phyloP scores from a whole-genome alignment of 163 green algal genomes.

The Scenedesmus sp. region DNA sequence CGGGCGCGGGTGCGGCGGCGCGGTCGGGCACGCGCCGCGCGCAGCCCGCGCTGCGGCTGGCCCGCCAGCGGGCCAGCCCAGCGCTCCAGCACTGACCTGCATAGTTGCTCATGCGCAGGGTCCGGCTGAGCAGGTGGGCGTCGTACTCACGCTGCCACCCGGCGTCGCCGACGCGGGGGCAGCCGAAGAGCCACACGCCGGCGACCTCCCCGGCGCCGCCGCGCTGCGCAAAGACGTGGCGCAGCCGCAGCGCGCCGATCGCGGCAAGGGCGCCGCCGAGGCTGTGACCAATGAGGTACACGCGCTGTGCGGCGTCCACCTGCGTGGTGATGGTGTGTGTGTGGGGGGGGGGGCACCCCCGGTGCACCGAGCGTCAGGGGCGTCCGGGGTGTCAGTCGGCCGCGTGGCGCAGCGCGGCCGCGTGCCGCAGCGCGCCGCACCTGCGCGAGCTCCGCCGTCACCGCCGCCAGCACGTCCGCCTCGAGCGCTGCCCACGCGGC shows the following conservation, averaged over 20 bases:
- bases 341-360: too few species aligned
- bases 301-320: too few species aligned
- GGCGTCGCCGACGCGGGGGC: slow-evolving; percentile 24
- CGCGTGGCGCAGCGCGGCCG: too few species aligned
- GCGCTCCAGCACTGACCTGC: too few species aligned
- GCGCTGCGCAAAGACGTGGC: slow-evolving; percentile 1
- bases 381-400: too few species aligned
- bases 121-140: slow-evolving; percentile 5
- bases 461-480: background rate
- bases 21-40: too few species aligned
- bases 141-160: slow-evolving; percentile 29
- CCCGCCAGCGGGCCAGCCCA: too few species aligned
- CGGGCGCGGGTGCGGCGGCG: too few species aligned
- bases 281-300: slow-evolving; percentile 39
- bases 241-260: background rate
- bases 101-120: slow-evolving; percentile 12
- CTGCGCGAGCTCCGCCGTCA: background rate
- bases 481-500: slow-evolving; percentile 15
- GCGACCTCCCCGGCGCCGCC: background rate
- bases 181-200: slow-evolving; percentile 32
- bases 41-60: too few species aligned
- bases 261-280: slow-evolving; percentile 14
- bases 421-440: too few species aligned
- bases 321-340: too few species aligned
- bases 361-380: too few species aligned